Base-by-base conservation (phyloP, 192 early-diverging fungal genomes). In the Umbelopsis sp. region DNA sequence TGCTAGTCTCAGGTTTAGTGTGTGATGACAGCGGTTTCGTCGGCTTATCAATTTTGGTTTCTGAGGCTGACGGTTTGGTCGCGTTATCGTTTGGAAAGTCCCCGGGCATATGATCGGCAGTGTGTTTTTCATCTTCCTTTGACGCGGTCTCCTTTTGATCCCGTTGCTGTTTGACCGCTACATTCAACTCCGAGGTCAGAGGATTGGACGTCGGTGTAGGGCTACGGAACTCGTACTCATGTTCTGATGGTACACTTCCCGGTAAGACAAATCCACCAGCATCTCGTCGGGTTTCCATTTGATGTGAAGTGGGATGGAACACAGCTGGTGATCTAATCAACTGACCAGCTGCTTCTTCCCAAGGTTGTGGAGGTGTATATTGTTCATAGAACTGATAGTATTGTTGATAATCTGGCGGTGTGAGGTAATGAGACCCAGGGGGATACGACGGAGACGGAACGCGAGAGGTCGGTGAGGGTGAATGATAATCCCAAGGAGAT, bases 321-420 rank as follows among this genome's bases (percentile, higher is more conserved):
- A 78, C 68, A 20, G 76, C 76, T 26, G 74, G 45, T 6, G 49
- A 22, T 17, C 31, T 11, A 8, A 29, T 32, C n/a, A 65, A 34
- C 11, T 43, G 43, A 11, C 31, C 47, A 14, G 72, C 59, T 49
- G 72, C 70, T 71, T 78, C 76, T 26, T 78, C 76, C n/a, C 73
- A 78, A 2, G 71, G 25, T n/a, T 66, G 73, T 25, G 71, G 71
- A 7, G 76, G 76, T 3, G 68, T 54, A 21, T 78, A 78, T 2
- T 78, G 49, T 16, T 67, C 43, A 41, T 77, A 77, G 24, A 77
- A 77, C n/a, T 77, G 75, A 41, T 77, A 77, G 16, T 72, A 41
- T 38, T 77, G 71, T 45, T 73, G 76, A 14, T 70, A 69, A 26
- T 78, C 67, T 22, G 59, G 71, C 4, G 70, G 62, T 34, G 68